Percentiles rank a stretch among this genome's conserved stretches.
These are phyloP conservation scores for Gremmenia infestans DNA, from an alignment of 2,329 filamentous ascomycete genomes.

Conservation along the genomic window DNA sequence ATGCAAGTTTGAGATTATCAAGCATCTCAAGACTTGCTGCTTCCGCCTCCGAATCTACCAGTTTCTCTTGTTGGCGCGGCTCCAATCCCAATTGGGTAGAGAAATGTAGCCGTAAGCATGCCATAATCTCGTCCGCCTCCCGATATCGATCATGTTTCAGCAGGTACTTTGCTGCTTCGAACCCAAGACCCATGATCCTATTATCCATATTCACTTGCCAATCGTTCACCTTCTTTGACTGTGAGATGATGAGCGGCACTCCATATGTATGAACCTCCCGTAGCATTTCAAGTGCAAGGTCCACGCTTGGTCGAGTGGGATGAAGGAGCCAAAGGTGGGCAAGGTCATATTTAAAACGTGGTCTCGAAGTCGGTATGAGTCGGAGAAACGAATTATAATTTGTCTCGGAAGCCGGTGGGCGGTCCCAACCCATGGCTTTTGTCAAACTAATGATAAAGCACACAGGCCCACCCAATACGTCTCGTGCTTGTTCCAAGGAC, in stretches of 20 bases:
- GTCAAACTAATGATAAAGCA: neutral
- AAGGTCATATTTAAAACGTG: neutral
- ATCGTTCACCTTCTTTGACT: neutral
- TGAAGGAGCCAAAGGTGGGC: constrained; percentile 23
- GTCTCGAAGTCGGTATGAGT: constrained; percentile 5
- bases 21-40: constrained; percentile 25
- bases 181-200: constrained; percentile 15
- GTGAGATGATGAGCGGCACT: neutral
- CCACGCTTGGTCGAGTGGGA: constrained; percentile 22
- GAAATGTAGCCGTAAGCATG: constrained; percentile 22
- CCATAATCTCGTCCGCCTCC: constrained; percentile 26
- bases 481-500: neutral
- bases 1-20: constrained; percentile 17
- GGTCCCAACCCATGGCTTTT: neutral
- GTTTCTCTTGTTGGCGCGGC: constrained; percentile 9
- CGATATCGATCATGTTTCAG: constrained; percentile 17
- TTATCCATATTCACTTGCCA: neutral
- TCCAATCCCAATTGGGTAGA: constrained; percentile 16
- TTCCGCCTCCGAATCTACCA: constrained; percentile 20
- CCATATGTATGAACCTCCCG: constrained; percentile 1
- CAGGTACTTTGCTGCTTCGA: constrained; percentile 24
- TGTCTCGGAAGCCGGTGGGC: constrained; percentile 7
- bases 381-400: constrained; percentile 21
- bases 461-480: constrained; percentile 9
- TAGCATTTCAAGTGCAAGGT: constrained; percentile 18